phyloP scores from a whole-genome alignment of 2,329 filamentous ascomycete genomes.

The Fonsecaea pugnacius region DNA sequence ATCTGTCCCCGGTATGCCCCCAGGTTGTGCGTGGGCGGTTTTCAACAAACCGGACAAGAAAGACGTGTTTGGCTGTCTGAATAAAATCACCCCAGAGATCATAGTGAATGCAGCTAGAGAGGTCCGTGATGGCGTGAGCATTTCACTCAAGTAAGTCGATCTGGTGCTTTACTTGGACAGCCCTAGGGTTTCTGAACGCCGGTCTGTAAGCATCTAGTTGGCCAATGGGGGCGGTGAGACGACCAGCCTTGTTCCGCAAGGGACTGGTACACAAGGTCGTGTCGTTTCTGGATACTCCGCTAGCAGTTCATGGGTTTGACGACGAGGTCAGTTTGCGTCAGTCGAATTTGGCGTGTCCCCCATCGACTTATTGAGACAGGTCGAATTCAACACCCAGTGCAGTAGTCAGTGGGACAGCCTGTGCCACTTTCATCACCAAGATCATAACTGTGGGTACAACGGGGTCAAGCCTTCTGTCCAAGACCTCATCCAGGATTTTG shows the following conservation, averaged over 20 bases:
- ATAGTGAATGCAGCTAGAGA: slow-evolving; percentile 57
- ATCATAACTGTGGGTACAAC: slow-evolving; percentile 25
- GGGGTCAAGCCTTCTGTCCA: slow-evolving; percentile 38
- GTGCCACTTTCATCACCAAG: slow-evolving; percentile 31
- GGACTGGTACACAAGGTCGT: background rate
- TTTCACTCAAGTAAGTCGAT: slow-evolving; percentile 1
- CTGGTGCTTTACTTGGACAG: no score
- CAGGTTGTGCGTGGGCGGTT: slow-evolving; percentile 53
- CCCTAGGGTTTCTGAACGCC: no score
- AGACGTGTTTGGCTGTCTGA: slow-evolving; percentile 64
- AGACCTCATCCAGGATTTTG: slow-evolving; percentile 33
- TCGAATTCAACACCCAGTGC: slow-evolving; percentile 53
- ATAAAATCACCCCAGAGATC: slow-evolving; percentile 61
- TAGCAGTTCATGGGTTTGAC: slow-evolving; percentile 40
- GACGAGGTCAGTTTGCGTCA: slow-evolving; percentile 43
- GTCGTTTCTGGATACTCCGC: slow-evolving; percentile 20
- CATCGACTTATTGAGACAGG: no score
- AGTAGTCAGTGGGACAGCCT: slow-evolving; percentile 57
- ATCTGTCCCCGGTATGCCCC: no score
- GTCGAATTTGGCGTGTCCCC: no score
- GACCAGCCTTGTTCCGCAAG: background rate
- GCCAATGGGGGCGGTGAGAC: slow-evolving; percentile 40
- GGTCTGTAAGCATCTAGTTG: no score
- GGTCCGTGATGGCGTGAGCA: slow-evolving; percentile 39
- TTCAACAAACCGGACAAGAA: slow-evolving; percentile 53